Base-by-base conservation (phyloP, 139 green algal genomes). In the Chlorella sp. region DNA sequence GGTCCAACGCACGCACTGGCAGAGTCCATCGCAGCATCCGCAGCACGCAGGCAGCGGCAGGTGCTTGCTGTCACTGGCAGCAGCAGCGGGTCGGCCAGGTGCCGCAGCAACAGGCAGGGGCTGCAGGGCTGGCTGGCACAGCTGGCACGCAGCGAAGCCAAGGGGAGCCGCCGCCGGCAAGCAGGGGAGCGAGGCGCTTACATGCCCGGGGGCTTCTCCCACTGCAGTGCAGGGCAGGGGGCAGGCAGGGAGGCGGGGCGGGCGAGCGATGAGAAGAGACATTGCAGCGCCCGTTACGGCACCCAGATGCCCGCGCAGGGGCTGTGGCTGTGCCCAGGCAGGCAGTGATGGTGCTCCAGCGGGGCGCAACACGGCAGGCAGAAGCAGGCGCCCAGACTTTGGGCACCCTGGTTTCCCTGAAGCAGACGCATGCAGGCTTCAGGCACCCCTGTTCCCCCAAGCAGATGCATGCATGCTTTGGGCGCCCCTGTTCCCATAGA, bases 161-260 rank as follows among this genome's bases (percentile, higher is more conserved):
- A 57, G 53, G 32, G 73, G 73, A 80, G 36, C 26, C n/a, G 28
- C 28, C 73, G 48, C 48, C 48, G 48, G 48, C 48, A 57, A 57
- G 48, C 48, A 78, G 34, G 28, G 42, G 12, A 76, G 61, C 53
- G 53, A n/a, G n/a, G n/a, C 78, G 78, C 84, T 88, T 40, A 88
- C 84, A 89, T 83, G 85, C 85, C 85, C 34, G 85, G 85, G 39
- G 85, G 85, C 85, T 89, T 89, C 71, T 89, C 85, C 85, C 85
- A 89, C 85, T 88, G 83, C 83, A 87, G 19, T 9, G 48, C 28
- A 32, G 42, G 3, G 32, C 7, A 39, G 73, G 77, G 3, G 77
- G 37, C 77, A 57, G 48, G 48, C 48, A 57, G 48, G 48, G 7
- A 57, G 48, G 48, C 48, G 9, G 48, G 48, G 48, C 48, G 48